A percentile compares a stretch with the other conserved stretches of the same genome.
Conservation (phyloP, 2,329 filamentous ascomycete species). For the Diaporthe ampelina region DNA sequence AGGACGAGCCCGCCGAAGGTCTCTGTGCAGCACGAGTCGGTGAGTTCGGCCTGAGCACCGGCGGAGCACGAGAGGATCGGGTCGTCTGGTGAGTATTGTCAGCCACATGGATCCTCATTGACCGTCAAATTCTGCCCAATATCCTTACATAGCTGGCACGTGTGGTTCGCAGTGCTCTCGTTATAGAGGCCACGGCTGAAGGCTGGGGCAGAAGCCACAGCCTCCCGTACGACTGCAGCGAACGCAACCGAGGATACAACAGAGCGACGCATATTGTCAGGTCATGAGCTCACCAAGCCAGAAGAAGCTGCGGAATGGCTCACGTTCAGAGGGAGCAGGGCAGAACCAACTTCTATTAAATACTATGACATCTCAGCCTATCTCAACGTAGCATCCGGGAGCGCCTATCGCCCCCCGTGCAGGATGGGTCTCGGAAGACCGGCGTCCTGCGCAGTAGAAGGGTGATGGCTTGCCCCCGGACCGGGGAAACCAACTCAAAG, state of each 20-base stretch:
- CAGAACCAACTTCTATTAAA: neutral
- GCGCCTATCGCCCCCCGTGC: conserved; percentile 22
- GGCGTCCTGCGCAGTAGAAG: neutral
- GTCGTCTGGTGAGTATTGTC: conserved; percentile 47
- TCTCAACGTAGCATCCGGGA: conserved; percentile 20
- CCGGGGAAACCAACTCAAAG: conserved; percentile 5
- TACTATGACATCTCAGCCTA: conserved; percentile 1
- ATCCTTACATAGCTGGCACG: conserved; percentile 62
- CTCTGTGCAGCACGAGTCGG: conserved; percentile 75
- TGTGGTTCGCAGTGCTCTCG: conserved; percentile 68
- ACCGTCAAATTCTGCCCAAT: neutral
- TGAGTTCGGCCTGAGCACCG: conserved; percentile 56
- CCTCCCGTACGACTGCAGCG: conserved; percentile 49
- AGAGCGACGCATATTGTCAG: conserved; percentile 47
- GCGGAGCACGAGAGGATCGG: conserved; percentile 63
- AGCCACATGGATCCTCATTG: neutral
- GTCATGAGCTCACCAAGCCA: neutral
- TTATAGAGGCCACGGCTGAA: conserved; percentile 53
- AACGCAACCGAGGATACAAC: conserved; percentile 43
- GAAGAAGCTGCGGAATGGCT: neutral
- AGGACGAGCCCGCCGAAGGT: conserved; percentile 75
- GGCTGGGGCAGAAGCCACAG: conserved; percentile 46
- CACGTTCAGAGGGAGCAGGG: neutral
- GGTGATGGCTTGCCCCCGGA: neutral
- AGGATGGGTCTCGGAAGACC: conserved; percentile 28